These are phyloP conservation scores for Penicillium subrubescens DNA, from an alignment of 495 filamentous ascomycete species.

Conservation along the genomic window DNA sequence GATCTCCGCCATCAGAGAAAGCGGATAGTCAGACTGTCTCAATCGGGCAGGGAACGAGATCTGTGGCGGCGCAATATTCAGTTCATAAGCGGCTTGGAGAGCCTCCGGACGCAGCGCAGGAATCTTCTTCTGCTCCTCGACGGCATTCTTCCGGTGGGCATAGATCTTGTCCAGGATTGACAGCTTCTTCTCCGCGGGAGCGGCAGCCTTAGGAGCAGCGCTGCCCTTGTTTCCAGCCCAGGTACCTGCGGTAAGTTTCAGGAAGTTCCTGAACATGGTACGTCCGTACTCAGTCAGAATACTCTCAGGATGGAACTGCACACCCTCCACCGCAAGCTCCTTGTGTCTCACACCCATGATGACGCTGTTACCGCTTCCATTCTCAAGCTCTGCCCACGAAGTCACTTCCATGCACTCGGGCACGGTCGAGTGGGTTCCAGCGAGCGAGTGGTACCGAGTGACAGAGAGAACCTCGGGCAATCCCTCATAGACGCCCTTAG, in stretches of 20 bases:
- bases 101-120: slow-evolving; percentile 82
- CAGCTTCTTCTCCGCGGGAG: slow-evolving; percentile 57
- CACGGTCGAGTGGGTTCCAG: slow-evolving; percentile 86
- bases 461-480: slow-evolving; percentile 79
- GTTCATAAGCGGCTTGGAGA: slow-evolving; percentile 82
- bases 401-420: slow-evolving; percentile 86
- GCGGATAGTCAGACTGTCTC: slow-evolving; percentile 73
- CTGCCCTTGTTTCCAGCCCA: slow-evolving; percentile 73
- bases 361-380: slow-evolving; percentile 64
- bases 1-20: slow-evolving; percentile 94
- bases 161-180: slow-evolving; percentile 94
- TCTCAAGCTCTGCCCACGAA: slow-evolving; percentile 73
- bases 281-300: slow-evolving; percentile 90
- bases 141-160: slow-evolving; percentile 72
- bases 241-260: slow-evolving; percentile 81
- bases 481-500: slow-evolving; percentile 80
- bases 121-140: slow-evolving; percentile 81
- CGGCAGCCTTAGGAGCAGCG: slow-evolving; percentile 21
- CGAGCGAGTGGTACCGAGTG: slow-evolving; percentile 95
- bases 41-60: slow-evolving; percentile 80
- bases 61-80: slow-evolving; percentile 83
- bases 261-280: slow-evolving; percentile 88
- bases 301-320: slow-evolving; percentile 97
- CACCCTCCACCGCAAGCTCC: slow-evolving; percentile 83
- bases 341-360: slow-evolving; percentile 99